These are phyloP conservation scores for Yamadazyma conglobata DNA, from an alignment of 1,139 yeast species.

Conservation along the genomic window DNA sequence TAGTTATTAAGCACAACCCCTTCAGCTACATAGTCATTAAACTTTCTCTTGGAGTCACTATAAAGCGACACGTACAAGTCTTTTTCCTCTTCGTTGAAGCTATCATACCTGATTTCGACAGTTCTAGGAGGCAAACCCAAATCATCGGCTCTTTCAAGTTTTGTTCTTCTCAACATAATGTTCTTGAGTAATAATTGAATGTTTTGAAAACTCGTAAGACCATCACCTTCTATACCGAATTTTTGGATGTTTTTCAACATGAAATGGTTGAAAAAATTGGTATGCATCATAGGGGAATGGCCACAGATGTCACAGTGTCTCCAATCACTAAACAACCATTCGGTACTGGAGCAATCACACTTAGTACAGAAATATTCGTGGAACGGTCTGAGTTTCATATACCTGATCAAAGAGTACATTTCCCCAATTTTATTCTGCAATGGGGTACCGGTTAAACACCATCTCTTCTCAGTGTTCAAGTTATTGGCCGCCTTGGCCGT, in stretches of 20 bases:
- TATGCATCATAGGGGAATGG: conserved; percentile 91
- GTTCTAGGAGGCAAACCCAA: conserved; percentile 93
- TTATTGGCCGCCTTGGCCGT: conserved; percentile 89
- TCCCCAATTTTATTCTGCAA: conserved; percentile 95
- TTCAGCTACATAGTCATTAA: conserved; percentile 84
- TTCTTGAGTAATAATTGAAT: conserved; percentile 70
- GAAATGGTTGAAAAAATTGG: conserved; percentile 92
- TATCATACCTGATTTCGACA: conserved; percentile 81
- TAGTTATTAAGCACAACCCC: conserved; percentile 94
- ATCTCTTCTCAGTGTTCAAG: conserved; percentile 65
- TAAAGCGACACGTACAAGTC: conserved; percentile 86
- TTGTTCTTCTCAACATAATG: conserved; percentile 90
- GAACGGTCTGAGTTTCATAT: conserved; percentile 79
- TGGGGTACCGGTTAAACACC: conserved; percentile 96
- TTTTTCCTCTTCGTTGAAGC: conserved; percentile 89
- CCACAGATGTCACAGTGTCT: conserved; percentile 84
- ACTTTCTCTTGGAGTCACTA: conserved; percentile 80
- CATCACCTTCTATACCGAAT: conserved; percentile 77
- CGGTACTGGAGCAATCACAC: conserved; percentile 76
- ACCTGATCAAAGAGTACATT: conserved; percentile 84
- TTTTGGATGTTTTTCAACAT: conserved; percentile 89
- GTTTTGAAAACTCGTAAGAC: conserved; percentile 70
- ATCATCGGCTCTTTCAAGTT: conserved; percentile 94
- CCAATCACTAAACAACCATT: conserved; percentile 82
- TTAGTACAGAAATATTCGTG: conserved; percentile 86